Evolutionary conservation across 345 rosid genomes (phyloP), one percentile per base, ranked within the genome.

Genomic region (Arabidopsis arenosa): DNA sequence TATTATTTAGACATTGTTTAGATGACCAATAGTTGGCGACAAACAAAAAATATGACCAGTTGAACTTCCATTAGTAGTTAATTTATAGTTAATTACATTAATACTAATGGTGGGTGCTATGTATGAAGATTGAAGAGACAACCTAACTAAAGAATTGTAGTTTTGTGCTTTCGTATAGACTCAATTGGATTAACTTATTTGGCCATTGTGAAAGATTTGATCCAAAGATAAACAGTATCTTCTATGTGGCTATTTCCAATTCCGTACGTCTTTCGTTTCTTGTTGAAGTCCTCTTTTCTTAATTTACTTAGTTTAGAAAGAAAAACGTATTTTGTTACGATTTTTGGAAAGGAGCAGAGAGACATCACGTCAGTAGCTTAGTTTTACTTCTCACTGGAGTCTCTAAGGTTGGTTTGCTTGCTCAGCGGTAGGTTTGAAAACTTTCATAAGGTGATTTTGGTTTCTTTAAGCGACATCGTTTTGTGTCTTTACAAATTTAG

Each of bases 141-240:
- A 17, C 13, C 44, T 48, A 75, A 41, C 73, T 67, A 49, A 66
- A 75, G 54, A 66, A 28, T 39, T 49, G 61, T 67, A 17, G 45
- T 67, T 53, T 58, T 66, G 67, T 28, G 59, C 41, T 39, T 74
- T 57, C 57, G 66, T 36, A 49, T 75, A 28, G 52, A 37, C 48
- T 58, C 61, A 58, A 26, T 75, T 66, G 61, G 66, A 30, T 39
- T 58, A 40, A 41, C 54, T 48, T 75, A 37, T 9, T 15, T 37
- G 60, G 44, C 67, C 35, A 66, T 58, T 28, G 30, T 65, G n/a
- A 45, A 54, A 55, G 37, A 44, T 56, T 41, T 17, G 9, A 53
- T 44, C 56, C 64, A 44, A 54, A 59, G 12, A 21, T 43, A 49
- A 7, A 14, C 47, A 33, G 9, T 26, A 53, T 54, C 54, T 70